Base-by-base conservation (phyloP, 371 early-diverging fungal genomes). In the Syncephalastrum sp. region DNA sequence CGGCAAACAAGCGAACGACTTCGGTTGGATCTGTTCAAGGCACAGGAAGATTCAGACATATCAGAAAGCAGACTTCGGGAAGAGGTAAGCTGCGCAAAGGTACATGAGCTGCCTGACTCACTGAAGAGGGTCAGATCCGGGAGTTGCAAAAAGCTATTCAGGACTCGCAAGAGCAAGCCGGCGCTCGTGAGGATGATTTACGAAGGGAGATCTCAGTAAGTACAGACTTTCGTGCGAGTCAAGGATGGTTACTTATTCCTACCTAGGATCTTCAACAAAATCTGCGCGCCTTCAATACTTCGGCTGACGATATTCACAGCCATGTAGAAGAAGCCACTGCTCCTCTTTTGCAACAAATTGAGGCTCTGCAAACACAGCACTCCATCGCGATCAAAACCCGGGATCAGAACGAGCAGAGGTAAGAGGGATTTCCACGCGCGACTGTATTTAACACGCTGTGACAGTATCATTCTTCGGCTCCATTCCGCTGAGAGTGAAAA, bases 331-430 rank as follows among this genome's bases (percentile, higher is more conserved):
- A 77, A 56, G 79, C 81, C 25, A 83, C 81, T 17, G 69, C 75
- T 14, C 86, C 90, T 3, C 70, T 90, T 2, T 61, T 90, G 10
- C 79, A 83, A 4, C 92, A 90, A 51, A 86, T 90, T 43, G 87
- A 91, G 46, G 64, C 63, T 1, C 56, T 91, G 15, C 89, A 91
- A 64, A 74, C 79, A 5, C 90, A 90, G 49, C 85, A 87, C 43
- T 63, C 75, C 0, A 41, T 64, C 2, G 82, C 87, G 0, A 70
- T 70, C 42, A 75, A 77, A 47, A 80, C 81, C 53, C 85, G 89
- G 79, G 89, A 91, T 59, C 77, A 80, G 50, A 59, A 83, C 7
- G 91, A 91, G 60, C 72, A 79, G 50, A 76, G 72, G 82, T 74
- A 27, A 42, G 50, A 25, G 6, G 54, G 46, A 27, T 41, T 8